phyloP scores from a whole-genome alignment of 805 yeast genomes.

The Candida endomychidarum region DNA sequence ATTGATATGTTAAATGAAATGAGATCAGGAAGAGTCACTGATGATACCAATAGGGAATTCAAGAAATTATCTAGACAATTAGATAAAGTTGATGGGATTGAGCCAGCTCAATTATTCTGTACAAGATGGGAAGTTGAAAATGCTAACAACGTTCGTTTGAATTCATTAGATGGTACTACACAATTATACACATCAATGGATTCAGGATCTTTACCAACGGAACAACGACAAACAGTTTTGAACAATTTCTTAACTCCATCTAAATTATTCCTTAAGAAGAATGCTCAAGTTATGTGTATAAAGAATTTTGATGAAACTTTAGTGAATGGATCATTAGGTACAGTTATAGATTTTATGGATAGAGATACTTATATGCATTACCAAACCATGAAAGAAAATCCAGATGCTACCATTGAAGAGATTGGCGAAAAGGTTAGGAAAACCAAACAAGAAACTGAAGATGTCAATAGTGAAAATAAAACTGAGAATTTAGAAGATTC shows the following conservation, averaged over 20 bases:
- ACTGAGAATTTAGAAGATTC: slow-evolving; percentile 36
- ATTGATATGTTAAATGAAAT: slow-evolving; percentile 74
- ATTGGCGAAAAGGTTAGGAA: slow-evolving; percentile 15
- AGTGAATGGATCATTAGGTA: slow-evolving; percentile 79
- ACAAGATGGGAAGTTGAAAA: slow-evolving; percentile 70
- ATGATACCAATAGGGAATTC: slow-evolving; percentile 50
- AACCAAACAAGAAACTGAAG: slow-evolving; percentile 14
- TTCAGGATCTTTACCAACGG: slow-evolving; percentile 50
- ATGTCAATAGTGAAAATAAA: slow-evolving; percentile 17
- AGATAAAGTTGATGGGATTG: slow-evolving; percentile 53
- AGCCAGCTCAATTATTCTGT: slow-evolving; percentile 73
- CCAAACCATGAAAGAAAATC: slow-evolving; percentile 18
- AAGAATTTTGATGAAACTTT: slow-evolving; percentile 70
- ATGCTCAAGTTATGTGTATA: slow-evolving; percentile 82
- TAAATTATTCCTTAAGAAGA: slow-evolving; percentile 55
- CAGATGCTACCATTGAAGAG: slow-evolving; percentile 20
- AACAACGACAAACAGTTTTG: slow-evolving; percentile 44
- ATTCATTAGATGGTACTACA: slow-evolving; percentile 43
- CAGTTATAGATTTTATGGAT: slow-evolving; percentile 55
- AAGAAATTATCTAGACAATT: slow-evolving; percentile 52
- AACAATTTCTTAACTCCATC: slow-evolving; percentile 64
- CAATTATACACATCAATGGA: slow-evolving; percentile 52
- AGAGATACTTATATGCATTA: slow-evolving; percentile 37
- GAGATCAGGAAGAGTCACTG: slow-evolving; percentile 60
- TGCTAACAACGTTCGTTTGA: slow-evolving; percentile 57